Evolutionary conservation across 176 grass and related monocot species (phyloP), one percentile per base, ranked within the genome.

Genomic region (Phoenix roebelenii): DNA sequence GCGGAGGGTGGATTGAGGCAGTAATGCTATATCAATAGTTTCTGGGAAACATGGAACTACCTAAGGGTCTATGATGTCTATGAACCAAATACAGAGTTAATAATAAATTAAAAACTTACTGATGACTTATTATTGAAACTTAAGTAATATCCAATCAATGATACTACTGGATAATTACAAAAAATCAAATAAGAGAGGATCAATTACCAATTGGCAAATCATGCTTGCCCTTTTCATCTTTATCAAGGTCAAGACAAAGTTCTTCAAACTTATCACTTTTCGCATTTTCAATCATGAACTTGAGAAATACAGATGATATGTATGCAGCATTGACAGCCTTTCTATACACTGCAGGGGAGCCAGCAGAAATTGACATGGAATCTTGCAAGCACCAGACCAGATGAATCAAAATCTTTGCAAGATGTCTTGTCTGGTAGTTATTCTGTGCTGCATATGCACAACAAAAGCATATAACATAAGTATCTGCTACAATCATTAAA

Each of bases 281-380:
- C 18, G 76, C 72, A 52, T 89, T 92, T 73, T 98, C 87, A 76
- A 98, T 89, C 26, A 85, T 83, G 77, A 98, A 98, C 64, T 98
- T 98, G 66, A 98, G 88, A 85, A 98, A 92, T 83, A 98, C 69
- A 57, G 87, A 98, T 55, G 93, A 90, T 73, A 98, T 92, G 56
- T 92, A 92, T 44, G 93, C 73, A 78, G 84, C 93, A 89, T 98
- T 98, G 63, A 98, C 79, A 60, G 87, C 82, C 66, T 85, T 98
- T 19, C 77, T 79, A 58, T 85, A 98, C 50, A 63, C 30, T 0
- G 56, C 54, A 64, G 58, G 65, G 24, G 79, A 83, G 78, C 59
- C 69, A 63, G 82, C 64, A 73, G 87, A 83, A 56, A 63, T 49
- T 24, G 78, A 70, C 22, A 65, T 65, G 53, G 72, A 76, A 59